Percentiles rank a stretch among this genome's conserved stretches.
Conservation (phyloP, 2,329 filamentous ascomycete genomes). For the Thielaviopsis euricoi region DNA sequence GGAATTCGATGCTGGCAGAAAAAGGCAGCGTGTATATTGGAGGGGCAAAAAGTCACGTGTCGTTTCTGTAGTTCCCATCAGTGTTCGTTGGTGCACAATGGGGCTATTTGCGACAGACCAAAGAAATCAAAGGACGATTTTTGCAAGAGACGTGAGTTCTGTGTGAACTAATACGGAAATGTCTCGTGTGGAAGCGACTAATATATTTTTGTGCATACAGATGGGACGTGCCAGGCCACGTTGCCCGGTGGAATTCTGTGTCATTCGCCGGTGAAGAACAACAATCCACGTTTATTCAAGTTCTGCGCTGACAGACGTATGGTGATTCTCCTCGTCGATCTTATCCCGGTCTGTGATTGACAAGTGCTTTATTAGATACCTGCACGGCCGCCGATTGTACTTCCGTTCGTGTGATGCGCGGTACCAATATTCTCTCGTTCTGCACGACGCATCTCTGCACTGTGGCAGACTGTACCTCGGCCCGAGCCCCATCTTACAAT, state of each 20-base stretch:
- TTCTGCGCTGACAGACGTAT: conserved; percentile 14
- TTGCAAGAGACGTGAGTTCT: conserved; percentile 8
- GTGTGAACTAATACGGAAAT: neutral
- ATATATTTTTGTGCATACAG: conserved; percentile 6
- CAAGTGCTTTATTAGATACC: conserved; percentile 12
- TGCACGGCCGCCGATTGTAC: conserved; percentile 14
- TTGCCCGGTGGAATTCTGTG: conserved; percentile 11
- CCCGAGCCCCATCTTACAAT: neutral
- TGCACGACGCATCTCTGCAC: conserved; percentile 17
- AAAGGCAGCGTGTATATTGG: neutral
- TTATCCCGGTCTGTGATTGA: neutral
- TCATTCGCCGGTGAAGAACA: conserved; percentile 13
- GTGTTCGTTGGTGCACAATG: neutral
- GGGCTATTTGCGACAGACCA: conserved; percentile 1
- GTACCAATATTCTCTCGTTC: conserved; percentile 6
- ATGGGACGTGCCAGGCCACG: conserved; percentile 11
- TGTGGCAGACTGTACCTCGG: conserved; percentile 11
- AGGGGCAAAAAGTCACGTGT: neutral
- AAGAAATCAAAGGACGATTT: conserved; percentile 1
- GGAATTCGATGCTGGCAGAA: conserved; percentile 3
- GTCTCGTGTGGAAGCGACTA: neutral
- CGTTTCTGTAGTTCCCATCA: conserved; percentile 4
- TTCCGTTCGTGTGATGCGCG: neutral
- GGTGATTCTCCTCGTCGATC: neutral
- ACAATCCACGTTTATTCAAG: conserved; percentile 13